phyloP scores from a whole-genome alignment of 495 filamentous ascomycete genomes.

The Viridothelium virens region DNA sequence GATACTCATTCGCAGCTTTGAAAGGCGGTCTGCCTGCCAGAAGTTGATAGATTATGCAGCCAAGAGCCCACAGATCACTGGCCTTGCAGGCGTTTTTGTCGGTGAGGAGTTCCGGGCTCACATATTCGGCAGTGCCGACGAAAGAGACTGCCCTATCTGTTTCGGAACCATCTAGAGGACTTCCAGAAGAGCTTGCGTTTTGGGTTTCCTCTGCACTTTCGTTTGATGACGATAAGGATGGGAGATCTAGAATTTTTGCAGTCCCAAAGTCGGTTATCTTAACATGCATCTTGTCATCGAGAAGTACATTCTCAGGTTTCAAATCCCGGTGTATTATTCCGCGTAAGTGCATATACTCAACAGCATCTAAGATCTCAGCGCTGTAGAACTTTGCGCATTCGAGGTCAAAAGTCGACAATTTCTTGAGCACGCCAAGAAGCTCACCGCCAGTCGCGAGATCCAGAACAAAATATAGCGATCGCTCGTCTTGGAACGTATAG shows the following conservation, averaged over 20 bases:
- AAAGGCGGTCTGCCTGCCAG: constrained; percentile 90
- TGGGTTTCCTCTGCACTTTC: not conserved
- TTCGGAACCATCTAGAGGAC: constrained; percentile 50
- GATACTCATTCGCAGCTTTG: constrained; percentile 94
- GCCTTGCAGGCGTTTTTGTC: constrained; percentile 97
- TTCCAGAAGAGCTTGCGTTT: constrained; percentile 23
- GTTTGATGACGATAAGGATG: constrained; percentile 21
- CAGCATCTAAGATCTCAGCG: constrained; percentile 91
- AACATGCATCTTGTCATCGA: constrained; percentile 92
- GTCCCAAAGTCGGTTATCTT: constrained; percentile 99
- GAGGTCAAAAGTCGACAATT: constrained; percentile 86
- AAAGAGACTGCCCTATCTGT: constrained; percentile 82
- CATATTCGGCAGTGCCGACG: constrained; percentile 97
- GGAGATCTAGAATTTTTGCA: constrained; percentile 71
- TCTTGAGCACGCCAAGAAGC: constrained; percentile 85
- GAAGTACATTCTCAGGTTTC: constrained; percentile 93
- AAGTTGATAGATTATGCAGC: constrained; percentile 98
- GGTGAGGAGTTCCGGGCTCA: constrained; percentile 89
- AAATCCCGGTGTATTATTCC: constrained; percentile 96
- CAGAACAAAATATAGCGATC: constrained; percentile 91
- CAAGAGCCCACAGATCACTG: constrained; percentile 97
- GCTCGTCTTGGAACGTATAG: constrained; percentile 97
- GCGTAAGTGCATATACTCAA: constrained; percentile 95
- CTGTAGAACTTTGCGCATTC: constrained; percentile 94
- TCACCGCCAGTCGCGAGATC: constrained; percentile 92